These are phyloP conservation scores for Neurospora discreta DNA, from an alignment of 495 filamentous ascomycete genomes.

Conservation along the genomic window DNA sequence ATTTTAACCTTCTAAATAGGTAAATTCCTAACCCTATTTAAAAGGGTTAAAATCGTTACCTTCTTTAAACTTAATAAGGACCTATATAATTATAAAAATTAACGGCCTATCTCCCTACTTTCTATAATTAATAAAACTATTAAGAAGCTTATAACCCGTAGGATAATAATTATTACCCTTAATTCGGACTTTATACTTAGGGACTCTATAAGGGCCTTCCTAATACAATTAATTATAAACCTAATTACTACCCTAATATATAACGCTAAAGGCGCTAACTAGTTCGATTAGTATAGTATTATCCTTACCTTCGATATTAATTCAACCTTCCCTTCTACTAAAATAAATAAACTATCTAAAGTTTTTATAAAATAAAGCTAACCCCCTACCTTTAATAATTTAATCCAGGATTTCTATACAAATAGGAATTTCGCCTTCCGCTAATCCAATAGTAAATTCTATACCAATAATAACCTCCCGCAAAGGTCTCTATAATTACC, in stretches of 20 bases:
- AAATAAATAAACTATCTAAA: not conserved
- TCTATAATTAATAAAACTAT: not conserved
- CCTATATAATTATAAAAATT: not conserved
- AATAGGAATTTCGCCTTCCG: not conserved
- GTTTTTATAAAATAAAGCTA: not conserved
- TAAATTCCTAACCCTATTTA: not conserved
- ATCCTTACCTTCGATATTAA: not conserved
- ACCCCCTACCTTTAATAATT: accelerated
- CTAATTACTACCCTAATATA: not conserved
- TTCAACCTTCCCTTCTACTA: not conserved
- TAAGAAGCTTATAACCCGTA: too few relatives aligned
- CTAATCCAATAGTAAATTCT: not conserved
- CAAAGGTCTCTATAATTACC: not conserved
- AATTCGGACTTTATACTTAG: not conserved
- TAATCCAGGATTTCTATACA: too few relatives aligned
- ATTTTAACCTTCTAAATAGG: accelerated
- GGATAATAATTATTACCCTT: not conserved
- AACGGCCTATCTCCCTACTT: not conserved
- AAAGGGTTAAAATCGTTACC: not conserved
- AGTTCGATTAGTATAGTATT: not conserved
- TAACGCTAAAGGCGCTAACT: not conserved
- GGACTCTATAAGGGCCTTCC: too few relatives aligned
- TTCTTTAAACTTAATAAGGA: not conserved
- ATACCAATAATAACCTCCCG: not conserved
- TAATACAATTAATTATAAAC: not conserved